phyloP scores from a whole-genome alignment of 2,329 filamentous ascomycete species.

The Cladobotryum protrusum region DNA sequence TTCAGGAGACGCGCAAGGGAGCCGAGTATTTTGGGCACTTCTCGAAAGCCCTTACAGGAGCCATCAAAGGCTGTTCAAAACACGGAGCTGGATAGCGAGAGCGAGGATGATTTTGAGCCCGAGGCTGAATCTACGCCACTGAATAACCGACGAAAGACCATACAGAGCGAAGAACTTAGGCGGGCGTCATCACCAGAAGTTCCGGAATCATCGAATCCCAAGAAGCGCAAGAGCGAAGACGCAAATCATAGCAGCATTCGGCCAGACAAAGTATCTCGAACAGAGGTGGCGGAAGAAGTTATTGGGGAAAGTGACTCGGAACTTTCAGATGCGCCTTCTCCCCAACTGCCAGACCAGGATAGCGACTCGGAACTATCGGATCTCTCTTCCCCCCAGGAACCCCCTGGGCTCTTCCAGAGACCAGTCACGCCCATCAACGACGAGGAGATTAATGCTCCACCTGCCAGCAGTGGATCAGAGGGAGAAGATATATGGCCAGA shows the following conservation, averaged over 20 bases:
- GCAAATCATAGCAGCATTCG: constrained; percentile 31
- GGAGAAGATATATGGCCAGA: constrained; percentile 45
- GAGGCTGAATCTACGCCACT: constrained; percentile 65
- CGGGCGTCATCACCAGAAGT: constrained; percentile 21
- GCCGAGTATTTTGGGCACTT: constrained; percentile 54
- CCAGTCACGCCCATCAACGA: constrained; percentile 40
- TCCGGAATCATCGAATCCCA: constrained; percentile 28
- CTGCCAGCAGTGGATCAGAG: constrained; percentile 47
- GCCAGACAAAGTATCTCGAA: constrained; percentile 31
- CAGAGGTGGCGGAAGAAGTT: constrained; percentile 18
- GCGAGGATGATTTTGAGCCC: constrained; percentile 47
- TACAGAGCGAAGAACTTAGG: constrained; percentile 20
- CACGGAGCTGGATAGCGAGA: constrained; percentile 36
- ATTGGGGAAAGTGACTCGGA: constrained; percentile 20
- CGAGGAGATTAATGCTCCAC: constrained; percentile 48
- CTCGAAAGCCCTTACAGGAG: constrained; percentile 36
- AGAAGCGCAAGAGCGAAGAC: constrained; percentile 53
- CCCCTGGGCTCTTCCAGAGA: constrained; percentile 20
- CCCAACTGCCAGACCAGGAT: constrained; percentile 17
- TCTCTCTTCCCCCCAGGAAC: constrained; percentile 30
- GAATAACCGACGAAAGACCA: constrained; percentile 36
- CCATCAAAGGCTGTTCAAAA: constrained; percentile 25
- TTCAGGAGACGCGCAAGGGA: constrained; percentile 54
- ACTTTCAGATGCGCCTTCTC: constrained; percentile 31
- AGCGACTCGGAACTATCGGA: constrained; percentile 35